Conservation (phyloP, 192 early-diverging fungal genomes). For the Backusella tarrabulga region DNA sequence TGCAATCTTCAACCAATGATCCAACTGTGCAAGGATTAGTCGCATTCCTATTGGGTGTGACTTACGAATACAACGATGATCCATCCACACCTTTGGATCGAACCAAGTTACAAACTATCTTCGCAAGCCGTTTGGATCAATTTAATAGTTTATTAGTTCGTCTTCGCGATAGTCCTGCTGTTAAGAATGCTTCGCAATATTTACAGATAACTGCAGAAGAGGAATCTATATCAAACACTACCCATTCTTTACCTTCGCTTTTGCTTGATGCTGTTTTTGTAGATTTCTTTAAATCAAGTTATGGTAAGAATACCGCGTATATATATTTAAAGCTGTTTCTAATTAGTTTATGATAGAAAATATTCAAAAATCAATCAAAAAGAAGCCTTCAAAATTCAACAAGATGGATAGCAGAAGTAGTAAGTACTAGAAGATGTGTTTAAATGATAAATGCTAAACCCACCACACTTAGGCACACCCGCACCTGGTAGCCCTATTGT, state of each 20-base stretch:
- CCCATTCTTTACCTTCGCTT: constrained; percentile 59
- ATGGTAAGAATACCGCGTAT: constrained; percentile 54
- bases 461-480: neutral
- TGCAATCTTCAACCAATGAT: constrained; percentile 85
- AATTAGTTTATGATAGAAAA: constrained; percentile 31
- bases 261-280: constrained; percentile 85
- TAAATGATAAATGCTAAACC: neutral
- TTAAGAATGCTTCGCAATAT: constrained; percentile 72
- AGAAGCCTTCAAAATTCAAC: constrained; percentile 32
- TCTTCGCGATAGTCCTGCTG: constrained; percentile 78
- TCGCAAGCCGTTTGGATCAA: constrained; percentile 86
- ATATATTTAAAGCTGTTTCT: constrained; percentile 19
- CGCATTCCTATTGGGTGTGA: constrained; percentile 82
- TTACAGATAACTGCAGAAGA: constrained; percentile 64
- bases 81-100: constrained; percentile 69
- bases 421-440: neutral
- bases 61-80: constrained; percentile 89
- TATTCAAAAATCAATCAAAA: constrained; percentile 42
- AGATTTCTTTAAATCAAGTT: constrained; percentile 79
- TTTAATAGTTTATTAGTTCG: constrained; percentile 82
- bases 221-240: constrained; percentile 35
- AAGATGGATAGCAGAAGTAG: constrained; percentile 4
- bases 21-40: constrained; percentile 88
- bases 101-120: constrained; percentile 76
- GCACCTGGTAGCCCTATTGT: neutral